Conservation (phyloP, 192 early-diverging fungal genomes). For the Jimgerdemannia lactiflua region DNA sequence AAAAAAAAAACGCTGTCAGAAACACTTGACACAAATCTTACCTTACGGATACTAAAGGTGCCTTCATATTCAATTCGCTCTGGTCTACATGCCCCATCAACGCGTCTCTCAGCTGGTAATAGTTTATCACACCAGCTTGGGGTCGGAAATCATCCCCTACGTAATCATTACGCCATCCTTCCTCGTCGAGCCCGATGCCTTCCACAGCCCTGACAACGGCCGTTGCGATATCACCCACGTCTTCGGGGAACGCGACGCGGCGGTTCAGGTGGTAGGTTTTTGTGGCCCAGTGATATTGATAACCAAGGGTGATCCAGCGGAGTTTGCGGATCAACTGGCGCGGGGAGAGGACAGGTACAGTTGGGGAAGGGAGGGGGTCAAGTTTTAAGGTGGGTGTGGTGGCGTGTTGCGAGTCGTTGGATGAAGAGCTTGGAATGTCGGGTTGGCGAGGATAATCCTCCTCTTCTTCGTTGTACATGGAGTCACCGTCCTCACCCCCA, state of each 20-base stretch:
- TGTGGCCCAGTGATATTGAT: conserved; percentile 79
- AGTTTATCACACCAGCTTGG: conserved; percentile 95
- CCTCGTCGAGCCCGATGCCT: conserved; percentile 25
- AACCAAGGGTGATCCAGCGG: conserved; percentile 75
- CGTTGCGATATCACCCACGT: conserved; percentile 55
- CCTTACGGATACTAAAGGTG: conserved; percentile 82
- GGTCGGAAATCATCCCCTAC: conserved; percentile 52
- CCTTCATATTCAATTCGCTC: conserved; percentile 82
- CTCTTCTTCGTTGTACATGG: conserved; percentile 25
- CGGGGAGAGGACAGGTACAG: conserved; percentile 35
- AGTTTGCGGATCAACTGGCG: conserved; percentile 44
- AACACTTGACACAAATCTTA: conserved; percentile 23
- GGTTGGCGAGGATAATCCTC: conserved; percentile 3
- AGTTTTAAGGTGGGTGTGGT: conserved; percentile 11
- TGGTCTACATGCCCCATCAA: conserved; percentile 93
- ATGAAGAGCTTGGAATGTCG: not conserved
- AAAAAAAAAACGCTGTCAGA: not conserved
- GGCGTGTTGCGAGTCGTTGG: not conserved
- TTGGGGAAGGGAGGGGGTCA: conserved; percentile 31
- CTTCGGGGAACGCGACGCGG: conserved; percentile 64
- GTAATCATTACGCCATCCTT: conserved; percentile 51
- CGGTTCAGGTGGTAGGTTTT: conserved; percentile 77
- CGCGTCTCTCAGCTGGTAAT: conserved; percentile 78
- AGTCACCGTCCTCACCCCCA: conserved; percentile 19
- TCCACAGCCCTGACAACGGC: conserved; percentile 66